Percentiles rank a stretch among this genome's conserved stretches.
These are phyloP conservation scores for Cnidoscolus chayamansa DNA, from an alignment of 441 rosid species.

Conservation along the genomic window DNA sequence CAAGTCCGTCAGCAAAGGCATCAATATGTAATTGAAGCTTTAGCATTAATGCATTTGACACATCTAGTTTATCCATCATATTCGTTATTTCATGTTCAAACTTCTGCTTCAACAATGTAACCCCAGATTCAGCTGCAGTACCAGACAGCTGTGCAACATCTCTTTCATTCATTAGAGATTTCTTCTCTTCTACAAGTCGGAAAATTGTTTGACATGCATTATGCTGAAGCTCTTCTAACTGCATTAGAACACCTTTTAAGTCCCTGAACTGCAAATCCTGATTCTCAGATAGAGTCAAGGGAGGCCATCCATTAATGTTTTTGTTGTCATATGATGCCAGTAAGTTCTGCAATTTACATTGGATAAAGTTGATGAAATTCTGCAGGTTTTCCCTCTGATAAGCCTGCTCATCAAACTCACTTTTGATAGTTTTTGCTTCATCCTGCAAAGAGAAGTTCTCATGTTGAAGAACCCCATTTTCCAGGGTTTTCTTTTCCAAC, in stretches of 20 bases:
- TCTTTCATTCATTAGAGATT: constrained; percentile 49
- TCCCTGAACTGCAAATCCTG: constrained; percentile 44
- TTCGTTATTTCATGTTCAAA: constrained; percentile 43
- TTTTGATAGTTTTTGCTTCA: constrained; percentile 45
- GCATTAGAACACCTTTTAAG: constrained; percentile 35
- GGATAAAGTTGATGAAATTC: constrained; percentile 37
- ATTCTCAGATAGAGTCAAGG: constrained; percentile 32
- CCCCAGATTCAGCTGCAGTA: constrained; percentile 49
- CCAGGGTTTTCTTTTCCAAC: constrained; percentile 55
- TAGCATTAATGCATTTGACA: constrained; percentile 44
- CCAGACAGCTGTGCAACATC: constrained; percentile 41
- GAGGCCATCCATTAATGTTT: constrained; percentile 34
- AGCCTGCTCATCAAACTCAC: constrained; percentile 45
- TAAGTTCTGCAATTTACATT: constrained; percentile 43
- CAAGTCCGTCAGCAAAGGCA: constrained; percentile 50
- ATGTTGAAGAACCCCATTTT: constrained; percentile 48
- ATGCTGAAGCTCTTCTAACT: constrained; percentile 56
- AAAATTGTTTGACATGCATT: constrained; percentile 48
- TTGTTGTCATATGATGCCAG: constrained; percentile 39
- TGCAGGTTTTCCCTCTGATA: constrained; percentile 50
- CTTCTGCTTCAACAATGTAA: constrained; percentile 51
- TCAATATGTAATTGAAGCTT: constrained; percentile 70
- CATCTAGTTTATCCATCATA: constrained; percentile 46
- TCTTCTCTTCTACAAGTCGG: constrained; percentile 53
- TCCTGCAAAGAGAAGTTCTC: constrained; percentile 47